Evolutionary conservation across 257 asterid species (phyloP).

Genomic region (Eucommia ulmoides): DNA sequence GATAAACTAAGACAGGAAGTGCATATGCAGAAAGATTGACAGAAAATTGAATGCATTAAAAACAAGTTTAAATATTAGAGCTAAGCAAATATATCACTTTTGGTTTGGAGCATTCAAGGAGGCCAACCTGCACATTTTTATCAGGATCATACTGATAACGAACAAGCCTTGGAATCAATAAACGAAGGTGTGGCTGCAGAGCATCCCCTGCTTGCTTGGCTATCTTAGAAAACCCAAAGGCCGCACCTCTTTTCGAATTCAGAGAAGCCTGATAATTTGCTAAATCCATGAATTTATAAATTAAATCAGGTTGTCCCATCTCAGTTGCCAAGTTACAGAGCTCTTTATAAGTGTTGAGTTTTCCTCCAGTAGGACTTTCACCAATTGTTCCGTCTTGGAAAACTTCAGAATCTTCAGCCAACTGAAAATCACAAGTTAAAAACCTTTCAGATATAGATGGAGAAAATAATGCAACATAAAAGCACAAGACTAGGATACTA

Average conservation of each 20-base stretch:
- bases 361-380: slow-evolving; percentile 93
- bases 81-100: slow-evolving; percentile 3
- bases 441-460: slow-evolving; percentile 1
- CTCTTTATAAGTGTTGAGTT: slow-evolving; percentile 93
- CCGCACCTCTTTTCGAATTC: slow-evolving; percentile 95
- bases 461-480: slow-evolving; percentile 5
- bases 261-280: slow-evolving; percentile 94
- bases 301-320: slow-evolving; percentile 97
- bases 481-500: slow-evolving; percentile 9
- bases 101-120: slow-evolving; percentile 12
- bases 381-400: slow-evolving; percentile 88
- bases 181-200: slow-evolving; percentile 62
- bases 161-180: slow-evolving; percentile 81
- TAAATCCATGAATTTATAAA: slow-evolving; percentile 94
- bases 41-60: slow-evolving; percentile 2
- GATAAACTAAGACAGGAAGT: slow-evolving; percentile 4
- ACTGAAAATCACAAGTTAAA: slow-evolving; percentile 28
- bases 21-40: slow-evolving; percentile 3
- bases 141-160: slow-evolving; percentile 99
- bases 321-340: slow-evolving; percentile 92
- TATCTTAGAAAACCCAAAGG: slow-evolving; percentile 97
- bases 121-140: slow-evolving; percentile 91
- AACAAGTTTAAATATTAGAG: neutral
- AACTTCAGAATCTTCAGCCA: slow-evolving; percentile 84
- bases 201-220: slow-evolving; percentile 99